Percentiles rank a stretch among this genome's conserved stretches.
phyloP scores from a whole-genome alignment of 2,329 filamentous ascomycete genomes.

The Ustulina deusta region DNA sequence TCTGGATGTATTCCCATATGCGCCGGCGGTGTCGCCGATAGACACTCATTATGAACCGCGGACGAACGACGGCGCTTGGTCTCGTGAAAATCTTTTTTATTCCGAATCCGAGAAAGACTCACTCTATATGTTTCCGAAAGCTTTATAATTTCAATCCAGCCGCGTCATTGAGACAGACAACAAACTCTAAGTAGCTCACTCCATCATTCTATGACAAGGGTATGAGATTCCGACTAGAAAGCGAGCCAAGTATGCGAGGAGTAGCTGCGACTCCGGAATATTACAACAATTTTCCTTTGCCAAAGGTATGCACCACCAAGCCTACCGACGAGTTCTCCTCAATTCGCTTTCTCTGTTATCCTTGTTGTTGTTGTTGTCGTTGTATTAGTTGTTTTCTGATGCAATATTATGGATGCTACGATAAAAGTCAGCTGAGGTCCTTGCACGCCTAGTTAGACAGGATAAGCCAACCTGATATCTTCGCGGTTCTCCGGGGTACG shows the following conservation, averaged over 20 bases:
- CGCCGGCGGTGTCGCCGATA: too few species aligned
- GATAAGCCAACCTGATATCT: conserved; percentile 36
- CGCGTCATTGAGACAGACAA: background rate
- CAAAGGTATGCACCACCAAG: background rate
- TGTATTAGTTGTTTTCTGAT: conserved; percentile 27
- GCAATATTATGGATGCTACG: conserved; percentile 40
- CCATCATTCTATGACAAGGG: conserved; percentile 20
- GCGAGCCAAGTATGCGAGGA: too few species aligned
- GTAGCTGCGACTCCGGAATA: background rate
- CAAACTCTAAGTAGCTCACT: conserved; percentile 1
- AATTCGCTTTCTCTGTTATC: background rate
- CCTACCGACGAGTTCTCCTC: background rate
- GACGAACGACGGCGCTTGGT: too few species aligned
- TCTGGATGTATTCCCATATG: too few species aligned
- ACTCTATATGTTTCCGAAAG: background rate
- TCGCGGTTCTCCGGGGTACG: conserved; percentile 35
- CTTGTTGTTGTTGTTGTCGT: background rate
- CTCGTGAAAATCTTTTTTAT: conserved; percentile 1
- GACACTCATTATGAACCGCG: too few species aligned
- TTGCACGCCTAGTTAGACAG: background rate
- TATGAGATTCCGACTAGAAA: background rate
- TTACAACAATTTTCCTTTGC: background rate
- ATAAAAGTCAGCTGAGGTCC: background rate
- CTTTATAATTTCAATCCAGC: background rate
- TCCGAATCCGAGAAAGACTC: background rate